These are phyloP conservation scores for Fusarium setosum DNA, from an alignment of 2,329 filamentous ascomycete species.

Conservation along the genomic window DNA sequence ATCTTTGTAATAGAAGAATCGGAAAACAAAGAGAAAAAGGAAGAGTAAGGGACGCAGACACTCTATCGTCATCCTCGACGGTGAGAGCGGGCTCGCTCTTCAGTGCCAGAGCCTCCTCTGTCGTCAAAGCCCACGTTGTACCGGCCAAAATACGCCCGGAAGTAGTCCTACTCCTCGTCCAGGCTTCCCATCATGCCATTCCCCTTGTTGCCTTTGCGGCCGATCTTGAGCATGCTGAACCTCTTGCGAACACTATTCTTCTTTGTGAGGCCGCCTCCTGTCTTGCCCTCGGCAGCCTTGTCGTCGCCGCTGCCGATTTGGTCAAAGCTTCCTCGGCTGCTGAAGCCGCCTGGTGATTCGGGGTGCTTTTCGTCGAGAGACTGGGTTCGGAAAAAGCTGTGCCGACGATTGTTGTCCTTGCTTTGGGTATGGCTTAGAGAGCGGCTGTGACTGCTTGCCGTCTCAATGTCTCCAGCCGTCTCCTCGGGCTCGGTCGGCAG, in stretches of 20 bases:
- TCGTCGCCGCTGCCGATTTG: constrained; percentile 39
- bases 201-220: constrained; percentile 73
- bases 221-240: constrained; percentile 81
- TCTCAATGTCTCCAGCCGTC: constrained; percentile 46
- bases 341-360: constrained; percentile 41
- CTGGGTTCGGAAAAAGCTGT: constrained; percentile 59
- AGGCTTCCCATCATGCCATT: constrained; percentile 64
- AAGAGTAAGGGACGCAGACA: background rate
- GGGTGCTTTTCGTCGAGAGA: constrained; percentile 44
- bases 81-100: constrained; percentile 15
- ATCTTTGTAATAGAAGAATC: too few relatives aligned
- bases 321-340: constrained; percentile 45
- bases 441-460: constrained; percentile 46
- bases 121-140: constrained; percentile 39
- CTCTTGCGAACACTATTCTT: constrained; percentile 79
- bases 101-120: constrained; percentile 5
- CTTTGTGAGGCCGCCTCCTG: constrained; percentile 51
- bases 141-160: constrained; percentile 46
- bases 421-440: constrained; percentile 40
- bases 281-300: constrained; percentile 45
- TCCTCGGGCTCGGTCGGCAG: constrained; percentile 45
- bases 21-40: constrained; percentile 14
- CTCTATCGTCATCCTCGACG: constrained; percentile 6
- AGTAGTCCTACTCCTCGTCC: constrained; percentile 63
- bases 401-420: constrained; percentile 49